Evolutionary conservation across 129 eudicot genomes (phyloP), one percentile per base, ranked within the genome.

Genomic region (Flaveria trinervia): DNA sequence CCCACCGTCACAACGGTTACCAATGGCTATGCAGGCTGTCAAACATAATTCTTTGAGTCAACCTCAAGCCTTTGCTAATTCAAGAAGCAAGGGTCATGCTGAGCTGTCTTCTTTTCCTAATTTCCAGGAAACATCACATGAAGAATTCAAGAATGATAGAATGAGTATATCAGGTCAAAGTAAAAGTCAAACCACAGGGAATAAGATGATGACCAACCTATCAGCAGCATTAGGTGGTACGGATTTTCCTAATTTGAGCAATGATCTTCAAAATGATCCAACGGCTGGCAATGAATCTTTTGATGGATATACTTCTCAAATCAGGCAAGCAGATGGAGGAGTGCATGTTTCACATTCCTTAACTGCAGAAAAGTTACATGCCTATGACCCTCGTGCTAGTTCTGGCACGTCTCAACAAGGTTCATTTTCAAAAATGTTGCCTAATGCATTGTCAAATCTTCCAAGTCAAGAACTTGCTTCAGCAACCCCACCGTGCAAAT

Each of bases 1-100:
- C 23, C 98, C 96, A 62, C 98, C 98, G 23, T 88, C 92, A 57
- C 96, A 88, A 44, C 54, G 85, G 65, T 23, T 78, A 45, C 86
- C 85, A 14, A 86, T 81, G 55, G 66, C 83, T 59, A 77, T 74
- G 59, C 85, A 64, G 68, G 28, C 73, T 5, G 65, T 60, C 43
- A 78, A 79, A 65, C 80, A 86, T 23, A 64, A 67, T 62, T 56
- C 77, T 67, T 65, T 64, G 57, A 77, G 68, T 68, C 85, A 73
- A 60, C 75, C 84, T 71, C 87, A 73, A 64, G 73, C 81, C 17
- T 57, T 72, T 77, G 41, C 80, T 46, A 86, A 81, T 73, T 68
- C 70, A 73, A 80, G 86, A 82, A 90, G 83, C 44, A 88, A 79
- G 75, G 77, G 82, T 70, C 84, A 77, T 56, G 36, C 72, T 14